These are phyloP conservation scores for Talaromyces sp. DNA, from an alignment of 2,329 filamentous ascomycete species.

Conservation along the genomic window DNA sequence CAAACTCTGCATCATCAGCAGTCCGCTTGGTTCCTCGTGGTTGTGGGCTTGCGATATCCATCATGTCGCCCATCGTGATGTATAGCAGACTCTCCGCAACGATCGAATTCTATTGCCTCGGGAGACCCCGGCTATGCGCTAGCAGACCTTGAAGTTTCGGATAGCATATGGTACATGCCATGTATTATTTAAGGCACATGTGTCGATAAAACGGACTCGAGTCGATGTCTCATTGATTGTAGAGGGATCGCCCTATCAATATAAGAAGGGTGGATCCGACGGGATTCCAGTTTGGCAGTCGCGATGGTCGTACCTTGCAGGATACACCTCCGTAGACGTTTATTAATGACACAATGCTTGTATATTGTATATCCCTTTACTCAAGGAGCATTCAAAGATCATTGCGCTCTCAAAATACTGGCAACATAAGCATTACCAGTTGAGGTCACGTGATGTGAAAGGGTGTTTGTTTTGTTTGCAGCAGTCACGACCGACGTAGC, in stretches of 20 bases:
- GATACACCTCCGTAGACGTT: background rate
- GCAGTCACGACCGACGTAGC: slow-evolving; percentile 9
- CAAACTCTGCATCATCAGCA: slow-evolving; percentile 42
- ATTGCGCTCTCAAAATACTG: background rate
- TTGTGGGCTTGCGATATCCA: slow-evolving; percentile 42
- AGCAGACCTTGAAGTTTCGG: background rate
- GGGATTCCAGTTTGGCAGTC: background rate
- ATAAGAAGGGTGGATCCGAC: background rate
- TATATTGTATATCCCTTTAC: background rate
- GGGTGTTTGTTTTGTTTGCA: slow-evolving; percentile 8
- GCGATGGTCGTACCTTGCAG: background rate
- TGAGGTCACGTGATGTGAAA: background rate
- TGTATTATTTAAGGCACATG: background rate
- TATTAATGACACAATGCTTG: background rate
- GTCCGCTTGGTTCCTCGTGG: slow-evolving; percentile 49
- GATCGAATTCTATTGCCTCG: background rate
- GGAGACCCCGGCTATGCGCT: background rate
- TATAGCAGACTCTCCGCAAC: background rate
- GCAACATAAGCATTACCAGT: background rate
- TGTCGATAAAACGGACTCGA: background rate
- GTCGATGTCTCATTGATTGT: background rate
- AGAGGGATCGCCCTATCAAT: background rate
- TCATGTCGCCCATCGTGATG: slow-evolving; percentile 35
- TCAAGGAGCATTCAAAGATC: background rate
- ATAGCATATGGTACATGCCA: too few species aligned